Evolutionary conservation across 1,284 basidiomycete genomes (phyloP).

Genomic region (Mixia osmundae): DNA sequence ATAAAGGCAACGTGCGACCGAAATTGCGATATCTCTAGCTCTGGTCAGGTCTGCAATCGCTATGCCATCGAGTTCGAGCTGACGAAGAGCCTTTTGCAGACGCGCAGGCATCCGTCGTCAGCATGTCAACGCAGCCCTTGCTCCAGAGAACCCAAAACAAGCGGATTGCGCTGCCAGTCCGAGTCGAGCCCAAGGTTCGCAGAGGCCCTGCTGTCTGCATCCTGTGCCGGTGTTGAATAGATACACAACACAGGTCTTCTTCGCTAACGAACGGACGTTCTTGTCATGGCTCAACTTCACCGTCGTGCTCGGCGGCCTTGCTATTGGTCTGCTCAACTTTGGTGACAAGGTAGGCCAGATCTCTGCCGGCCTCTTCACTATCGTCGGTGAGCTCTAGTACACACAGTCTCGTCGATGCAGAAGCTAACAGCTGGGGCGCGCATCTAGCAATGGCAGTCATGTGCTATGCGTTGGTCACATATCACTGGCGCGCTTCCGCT

Average conservation of each 20-base stretch:
- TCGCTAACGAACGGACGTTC: slow-evolving; percentile 51
- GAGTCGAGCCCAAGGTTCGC: slow-evolving; percentile 4
- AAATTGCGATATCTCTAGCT: too few relatives aligned
- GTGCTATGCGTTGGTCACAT: slow-evolving; percentile 43
- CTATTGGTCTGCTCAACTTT: slow-evolving; percentile 91
- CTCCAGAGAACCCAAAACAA: slow-evolving; percentile 75
- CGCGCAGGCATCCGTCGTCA: not conserved
- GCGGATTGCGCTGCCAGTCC: slow-evolving; percentile 79
- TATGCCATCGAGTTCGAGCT: not conserved
- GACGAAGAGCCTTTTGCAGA: not conserved
- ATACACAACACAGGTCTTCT: slow-evolving; percentile 36
- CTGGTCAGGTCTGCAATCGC: not conserved
- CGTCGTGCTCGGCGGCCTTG: slow-evolving; percentile 71
- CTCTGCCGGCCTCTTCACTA: slow-evolving; percentile 73
- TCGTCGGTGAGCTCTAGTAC: slow-evolving; percentile 40
- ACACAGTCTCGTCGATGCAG: not conserved
- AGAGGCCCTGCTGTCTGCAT: not conserved
- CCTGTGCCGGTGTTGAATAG: not conserved
- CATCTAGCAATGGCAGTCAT: slow-evolving; percentile 74
- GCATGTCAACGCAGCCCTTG: slow-evolving; percentile 91
- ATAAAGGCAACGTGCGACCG: too few relatives aligned
- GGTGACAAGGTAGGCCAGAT: slow-evolving; percentile 82
- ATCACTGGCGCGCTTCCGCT: slow-evolving; percentile 59
- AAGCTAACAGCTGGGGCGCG: not conserved
- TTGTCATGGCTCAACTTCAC: slow-evolving; percentile 64